Conservation (phyloP, 2,329 filamentous ascomycete genomes). For the Diaporthe sp. region DNA sequence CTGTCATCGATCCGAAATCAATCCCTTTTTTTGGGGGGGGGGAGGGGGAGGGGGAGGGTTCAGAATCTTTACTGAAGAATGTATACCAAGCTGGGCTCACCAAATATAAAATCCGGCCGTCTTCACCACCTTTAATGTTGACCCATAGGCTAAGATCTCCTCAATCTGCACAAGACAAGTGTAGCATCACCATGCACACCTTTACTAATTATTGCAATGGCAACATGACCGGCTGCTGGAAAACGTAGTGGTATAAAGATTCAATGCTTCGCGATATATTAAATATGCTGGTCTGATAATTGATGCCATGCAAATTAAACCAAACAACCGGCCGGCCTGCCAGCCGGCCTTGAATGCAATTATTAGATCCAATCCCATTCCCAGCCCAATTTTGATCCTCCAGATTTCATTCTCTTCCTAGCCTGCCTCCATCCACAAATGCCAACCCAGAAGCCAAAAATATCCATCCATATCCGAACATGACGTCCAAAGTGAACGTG, state of each 20-base stretch:
- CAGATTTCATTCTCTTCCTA: neutral
- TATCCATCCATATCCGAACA: neutral
- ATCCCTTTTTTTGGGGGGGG: too few relatives aligned
- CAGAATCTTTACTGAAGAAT: too few relatives aligned
- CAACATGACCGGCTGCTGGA: neutral
- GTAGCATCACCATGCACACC: too few relatives aligned
- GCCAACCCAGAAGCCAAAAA: neutral
- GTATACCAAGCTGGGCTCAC: too few relatives aligned
- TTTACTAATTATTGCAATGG: neutral
- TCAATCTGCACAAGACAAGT: too few relatives aligned
- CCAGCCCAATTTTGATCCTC: constrained; percentile 2
- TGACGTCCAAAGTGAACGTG: neutral
- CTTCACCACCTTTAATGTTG: too few relatives aligned
- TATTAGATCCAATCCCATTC: neutral
- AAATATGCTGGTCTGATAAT: constrained; percentile 1
- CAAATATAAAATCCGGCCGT: too few relatives aligned
- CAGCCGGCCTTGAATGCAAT: constrained; percentile 9
- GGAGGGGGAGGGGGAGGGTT: too few relatives aligned
- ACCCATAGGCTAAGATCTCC: too few relatives aligned
- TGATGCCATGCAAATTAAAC: neutral
- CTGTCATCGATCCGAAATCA: too few relatives aligned
- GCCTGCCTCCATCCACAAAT: neutral
- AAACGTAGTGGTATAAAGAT: neutral
- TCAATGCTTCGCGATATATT: neutral
- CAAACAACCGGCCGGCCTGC: neutral